Evolutionary conservation across 2,329 filamentous ascomycete genomes (phyloP).

Genomic region (Colletotrichum sp.): DNA sequence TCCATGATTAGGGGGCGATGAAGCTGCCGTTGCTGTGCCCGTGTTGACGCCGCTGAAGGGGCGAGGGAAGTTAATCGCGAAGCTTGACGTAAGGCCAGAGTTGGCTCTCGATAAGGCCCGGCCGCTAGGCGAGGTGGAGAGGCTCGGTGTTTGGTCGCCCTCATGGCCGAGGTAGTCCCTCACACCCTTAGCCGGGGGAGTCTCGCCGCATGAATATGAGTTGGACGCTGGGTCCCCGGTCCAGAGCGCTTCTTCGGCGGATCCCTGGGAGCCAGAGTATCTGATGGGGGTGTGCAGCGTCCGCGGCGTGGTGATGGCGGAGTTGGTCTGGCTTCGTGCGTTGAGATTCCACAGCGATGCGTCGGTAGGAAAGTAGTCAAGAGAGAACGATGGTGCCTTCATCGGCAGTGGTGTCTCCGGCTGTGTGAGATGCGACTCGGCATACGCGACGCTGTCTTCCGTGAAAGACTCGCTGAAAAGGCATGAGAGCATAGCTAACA

Average conservation of each 20-base stretch:
- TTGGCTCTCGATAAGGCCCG: slow-evolving; percentile 58
- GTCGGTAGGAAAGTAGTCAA: slow-evolving; percentile 70
- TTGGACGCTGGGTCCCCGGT: slow-evolving; percentile 58
- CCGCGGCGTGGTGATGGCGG: slow-evolving; percentile 61
- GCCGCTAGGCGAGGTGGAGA: slow-evolving; percentile 65
- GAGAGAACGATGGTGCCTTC: slow-evolving; percentile 69
- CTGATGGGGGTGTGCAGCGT: slow-evolving; percentile 60
- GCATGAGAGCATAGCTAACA: slow-evolving; percentile 75
- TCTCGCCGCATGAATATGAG: slow-evolving; percentile 67
- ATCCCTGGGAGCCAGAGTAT: slow-evolving; percentile 60
- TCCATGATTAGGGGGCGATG: slow-evolving; percentile 47
- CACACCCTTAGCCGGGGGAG: slow-evolving; percentile 57
- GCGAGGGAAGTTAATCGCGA: slow-evolving; percentile 61
- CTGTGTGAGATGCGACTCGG: slow-evolving; percentile 59
- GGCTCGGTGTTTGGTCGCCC: slow-evolving; percentile 52
- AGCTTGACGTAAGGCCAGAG: slow-evolving; percentile 59
- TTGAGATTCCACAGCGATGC: slow-evolving; percentile 57
- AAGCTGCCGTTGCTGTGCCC: slow-evolving; percentile 35
- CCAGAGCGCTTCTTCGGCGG: slow-evolving; percentile 56
- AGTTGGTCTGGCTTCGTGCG: slow-evolving; percentile 57
- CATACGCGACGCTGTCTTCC: slow-evolving; percentile 61
- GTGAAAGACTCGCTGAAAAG: slow-evolving; percentile 68
- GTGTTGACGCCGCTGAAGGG: slow-evolving; percentile 36
- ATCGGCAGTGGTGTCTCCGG: slow-evolving; percentile 67
- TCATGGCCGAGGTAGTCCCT: slow-evolving; percentile 47